Base-by-base conservation (phyloP, 2,329 filamentous ascomycete species). In the Venturia carpophila region DNA sequence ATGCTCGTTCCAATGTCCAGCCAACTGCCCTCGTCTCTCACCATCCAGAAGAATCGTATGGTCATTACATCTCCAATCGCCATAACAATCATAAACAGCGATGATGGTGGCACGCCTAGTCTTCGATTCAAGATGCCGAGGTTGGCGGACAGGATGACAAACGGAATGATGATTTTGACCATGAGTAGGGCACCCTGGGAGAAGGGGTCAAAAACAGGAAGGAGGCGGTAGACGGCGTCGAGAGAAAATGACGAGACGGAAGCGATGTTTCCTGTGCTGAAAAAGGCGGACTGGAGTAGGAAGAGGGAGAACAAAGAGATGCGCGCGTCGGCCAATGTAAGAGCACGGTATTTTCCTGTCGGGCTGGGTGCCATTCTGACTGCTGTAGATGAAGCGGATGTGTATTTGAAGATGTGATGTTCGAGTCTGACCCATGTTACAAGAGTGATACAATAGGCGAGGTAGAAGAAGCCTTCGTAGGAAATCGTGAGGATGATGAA, bases 401-500 rank as follows among this genome's bases (percentile, higher is more conserved):
- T 77, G 71, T 75, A 81, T 21, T 76, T 73, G 71, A 88, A 86
- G 61, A 93, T 84, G 65, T 85, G 86, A 73, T 95, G 89, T 75
- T 99, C 94, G 1, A 99, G 82, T n/a, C 87, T 86, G 42, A 97
- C 90, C 94, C 94, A 99, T 65, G 87, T 87, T 63, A 96, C 82
- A 5, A 99, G 79, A 27, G 88, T 90, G 64, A 89, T 79, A 72
- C 87, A 92, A 76, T 97, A 99, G 13, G 88, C 86, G 67, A 97
- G 85, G 76, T 97, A 99, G 75, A 99, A 99, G 1, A 99, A 82
- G 0, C 93, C 93, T 76, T 99, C 94, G 77, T 96, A 99, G 0
- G 93, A 97, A 70, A 97, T 97, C 9, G 92, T 96, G 62, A 99
- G 84, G 71, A 99, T 93, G 73, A 99, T 89, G 76, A 97, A 99